Conservation (phyloP, 2,329 filamentous ascomycete species). For the Ramularia endophylla region DNA sequence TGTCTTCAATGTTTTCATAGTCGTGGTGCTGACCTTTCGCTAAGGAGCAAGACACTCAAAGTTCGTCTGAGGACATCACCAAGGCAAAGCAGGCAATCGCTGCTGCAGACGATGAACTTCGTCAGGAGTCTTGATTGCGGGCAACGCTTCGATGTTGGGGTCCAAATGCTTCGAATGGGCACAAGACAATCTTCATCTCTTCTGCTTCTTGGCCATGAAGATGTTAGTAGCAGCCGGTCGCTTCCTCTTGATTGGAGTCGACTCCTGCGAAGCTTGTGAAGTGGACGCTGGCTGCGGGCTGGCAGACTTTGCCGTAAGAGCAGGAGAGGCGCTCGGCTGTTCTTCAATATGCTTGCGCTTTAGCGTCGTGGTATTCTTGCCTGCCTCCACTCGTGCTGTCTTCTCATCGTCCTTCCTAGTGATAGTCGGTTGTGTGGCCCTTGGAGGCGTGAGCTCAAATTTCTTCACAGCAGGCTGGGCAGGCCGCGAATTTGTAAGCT, state of each 20-base stretch:
- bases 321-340: neutral
- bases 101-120: slow-evolving; percentile 36
- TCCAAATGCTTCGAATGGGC: neutral
- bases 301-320: neutral
- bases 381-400: too few species aligned
- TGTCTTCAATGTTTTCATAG: slow-evolving; percentile 2
- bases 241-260: slow-evolving; percentile 14
- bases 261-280: neutral
- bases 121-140: slow-evolving; percentile 28
- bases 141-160: neutral
- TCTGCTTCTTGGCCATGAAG: slow-evolving; percentile 12
- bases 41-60: slow-evolving; percentile 38
- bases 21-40: slow-evolving; percentile 6
- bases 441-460: too few species aligned
- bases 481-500: slow-evolving; percentile 11
- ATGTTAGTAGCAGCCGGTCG: slow-evolving; percentile 12
- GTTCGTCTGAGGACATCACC: slow-evolving; percentile 38
- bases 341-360: too few species aligned
- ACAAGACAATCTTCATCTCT: slow-evolving; percentile 6
- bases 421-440: too few species aligned
- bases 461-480: too few species aligned
- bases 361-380: too few species aligned
- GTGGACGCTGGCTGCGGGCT: too few species aligned
- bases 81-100: slow-evolving; percentile 40
- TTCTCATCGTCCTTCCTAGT: too few species aligned